These are phyloP conservation scores for Neophaeococcomyces aloes DNA, from an alignment of 2,329 filamentous ascomycete genomes.

Conservation along the genomic window DNA sequence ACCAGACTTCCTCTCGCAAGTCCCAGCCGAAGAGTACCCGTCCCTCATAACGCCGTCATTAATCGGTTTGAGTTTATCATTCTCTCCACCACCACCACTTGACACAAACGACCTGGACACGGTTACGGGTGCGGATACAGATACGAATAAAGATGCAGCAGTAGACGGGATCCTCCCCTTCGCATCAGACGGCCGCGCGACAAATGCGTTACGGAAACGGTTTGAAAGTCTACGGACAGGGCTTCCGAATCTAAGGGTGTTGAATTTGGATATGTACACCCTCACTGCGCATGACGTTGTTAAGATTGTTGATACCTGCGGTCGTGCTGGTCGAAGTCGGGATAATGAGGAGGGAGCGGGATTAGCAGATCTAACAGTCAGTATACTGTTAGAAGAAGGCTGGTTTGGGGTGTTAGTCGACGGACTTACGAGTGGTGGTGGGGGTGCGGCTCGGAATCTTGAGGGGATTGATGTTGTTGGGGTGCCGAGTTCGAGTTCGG, in stretches of 20 bases:
- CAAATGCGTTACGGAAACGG: conserved; percentile 13
- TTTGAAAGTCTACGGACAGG: conserved; percentile 11
- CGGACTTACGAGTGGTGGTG: conserved; percentile 9
- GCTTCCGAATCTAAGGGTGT: conserved; percentile 12
- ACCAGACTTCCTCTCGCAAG: conserved; percentile 32
- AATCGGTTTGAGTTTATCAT: conserved; percentile 14
- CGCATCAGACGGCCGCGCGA: conserved; percentile 16
- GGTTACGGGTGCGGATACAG: too few species aligned
- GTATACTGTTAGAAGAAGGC: conserved; percentile 15
- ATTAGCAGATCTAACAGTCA: conserved; percentile 15
- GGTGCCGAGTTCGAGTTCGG: conserved; percentile 11
- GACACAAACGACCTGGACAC: conserved; percentile 6
- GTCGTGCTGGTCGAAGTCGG: conserved; percentile 9
- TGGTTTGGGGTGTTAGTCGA: conserved; percentile 13
- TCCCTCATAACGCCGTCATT: conserved; percentile 12
- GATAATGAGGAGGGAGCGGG: neutral
- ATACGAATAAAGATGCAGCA: too few species aligned
- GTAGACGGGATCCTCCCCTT: conserved; percentile 17
- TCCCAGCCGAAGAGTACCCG: conserved; percentile 22
- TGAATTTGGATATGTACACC: conserved; percentile 18
- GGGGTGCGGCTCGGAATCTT: conserved; percentile 2
- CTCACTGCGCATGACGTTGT: conserved; percentile 14
- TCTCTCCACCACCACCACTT: conserved; percentile 5
- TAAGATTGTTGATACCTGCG: conserved; percentile 13
- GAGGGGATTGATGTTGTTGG: conserved; percentile 18